Evolutionary conservation across 2,329 filamentous ascomycete genomes (phyloP), one percentile per base, ranked within the genome.

Genomic region (Dichotomopilus funicola): DNA sequence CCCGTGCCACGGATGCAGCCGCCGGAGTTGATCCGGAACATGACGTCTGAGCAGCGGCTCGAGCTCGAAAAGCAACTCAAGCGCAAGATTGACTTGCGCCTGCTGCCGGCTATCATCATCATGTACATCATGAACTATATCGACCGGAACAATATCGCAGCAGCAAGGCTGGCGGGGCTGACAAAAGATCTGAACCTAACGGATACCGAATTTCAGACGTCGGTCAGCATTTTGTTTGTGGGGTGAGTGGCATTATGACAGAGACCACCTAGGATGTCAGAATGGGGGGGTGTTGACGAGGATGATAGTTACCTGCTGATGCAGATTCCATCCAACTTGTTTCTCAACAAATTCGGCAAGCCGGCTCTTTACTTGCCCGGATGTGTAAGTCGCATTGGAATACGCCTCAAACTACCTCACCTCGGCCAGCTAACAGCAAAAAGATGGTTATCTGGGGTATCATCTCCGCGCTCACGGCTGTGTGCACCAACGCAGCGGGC

Each of bases 121-220:
- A 83, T 86, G 76, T 86, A 85, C 59, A 82, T 86, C 60, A 68
- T 86, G 68, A 86, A 85, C 63, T 86, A 83, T 66, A 71, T 85
- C 49, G 79, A 82, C 54, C 62, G 68, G 27, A 72, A 72, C 62
- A 73, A 72, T 61, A 71, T 72, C 50, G 68, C 70, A 7, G 68
- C 70, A 11, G 77, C 75, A 3, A 68, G 69, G 57, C 67, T 80
- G 49, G 75, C 73, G 4, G 76, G 76, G 1, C 65, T 80, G 9
- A 70, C 74, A 48, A 65, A 72, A 3, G 78, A 80, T 45, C 63
- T 80, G 34, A 64, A 71, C 7, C 63, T 79, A 42, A 65, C 62
- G 36, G 61, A 59, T 1, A 60, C 62, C 51, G 61, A 69, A 57
- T 68, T 65, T 45, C 59, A 65, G 70, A 77, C 74, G 0, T 70